Evolutionary conservation across 2,329 filamentous ascomycete species (phyloP).

Genomic region (Fusarium coicis): DNA sequence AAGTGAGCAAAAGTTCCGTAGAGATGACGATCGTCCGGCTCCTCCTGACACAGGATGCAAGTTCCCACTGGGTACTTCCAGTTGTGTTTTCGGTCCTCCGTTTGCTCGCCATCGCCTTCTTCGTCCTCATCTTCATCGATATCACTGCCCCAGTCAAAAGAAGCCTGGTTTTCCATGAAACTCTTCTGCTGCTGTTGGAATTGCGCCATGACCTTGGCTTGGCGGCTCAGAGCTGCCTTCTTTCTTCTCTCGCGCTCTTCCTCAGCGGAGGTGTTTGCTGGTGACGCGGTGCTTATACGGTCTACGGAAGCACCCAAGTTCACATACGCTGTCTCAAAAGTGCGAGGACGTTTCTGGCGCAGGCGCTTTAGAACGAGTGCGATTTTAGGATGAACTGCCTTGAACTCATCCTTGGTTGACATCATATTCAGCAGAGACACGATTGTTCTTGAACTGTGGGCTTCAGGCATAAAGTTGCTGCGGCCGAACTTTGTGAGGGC

Average conservation of each 20-base stretch:
- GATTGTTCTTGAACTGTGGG: slow-evolving; percentile 69
- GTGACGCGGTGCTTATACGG: slow-evolving; percentile 82
- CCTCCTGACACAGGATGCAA: slow-evolving; percentile 96
- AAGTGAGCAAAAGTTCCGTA: slow-evolving; percentile 95
- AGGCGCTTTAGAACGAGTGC: slow-evolving; percentile 84
- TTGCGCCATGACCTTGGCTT: slow-evolving; percentile 95
- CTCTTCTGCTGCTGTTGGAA: slow-evolving; percentile 98
- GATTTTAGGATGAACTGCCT: slow-evolving; percentile 86
- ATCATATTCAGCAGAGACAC: slow-evolving; percentile 71
- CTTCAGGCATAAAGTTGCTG: slow-evolving; percentile 68
- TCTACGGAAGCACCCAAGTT: slow-evolving; percentile 76
- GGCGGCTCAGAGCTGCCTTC: slow-evolving; percentile 86
- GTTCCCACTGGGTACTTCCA: slow-evolving; percentile 95
- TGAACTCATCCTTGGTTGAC: slow-evolving; percentile 77
- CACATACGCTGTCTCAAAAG: slow-evolving; percentile 75
- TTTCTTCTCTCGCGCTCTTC: slow-evolving; percentile 87
- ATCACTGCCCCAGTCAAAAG: slow-evolving; percentile 85
- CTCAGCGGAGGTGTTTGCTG: slow-evolving; percentile 74
- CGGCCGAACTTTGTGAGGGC: slow-evolving; percentile 73
- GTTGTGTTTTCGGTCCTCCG: slow-evolving; percentile 70
- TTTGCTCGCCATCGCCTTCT: slow-evolving; percentile 69
- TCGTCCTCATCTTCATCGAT: slow-evolving; percentile 81
- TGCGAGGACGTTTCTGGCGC: slow-evolving; percentile 80
- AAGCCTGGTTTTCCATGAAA: slow-evolving; percentile 89
- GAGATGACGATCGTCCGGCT: slow-evolving; percentile 86